A percentile compares a stretch with the other conserved stretches of the same genome.
These are phyloP conservation scores for Tricholoma terreum DNA, from an alignment of 768 basidiomycete genomes.

Conservation along the genomic window DNA sequence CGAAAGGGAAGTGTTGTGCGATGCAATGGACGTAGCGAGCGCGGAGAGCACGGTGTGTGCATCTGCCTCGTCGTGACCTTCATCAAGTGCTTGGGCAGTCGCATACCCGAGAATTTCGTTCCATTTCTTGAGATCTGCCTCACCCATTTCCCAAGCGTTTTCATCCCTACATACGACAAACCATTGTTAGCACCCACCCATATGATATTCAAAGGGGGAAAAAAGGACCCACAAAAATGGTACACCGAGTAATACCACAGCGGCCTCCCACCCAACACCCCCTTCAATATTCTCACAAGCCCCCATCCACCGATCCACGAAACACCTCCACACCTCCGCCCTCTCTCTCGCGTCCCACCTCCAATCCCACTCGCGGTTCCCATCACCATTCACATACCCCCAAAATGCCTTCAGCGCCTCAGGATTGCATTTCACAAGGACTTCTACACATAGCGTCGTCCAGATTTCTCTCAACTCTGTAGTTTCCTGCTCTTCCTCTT, in stretches of 20 bases:
- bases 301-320: slow-evolving; percentile 54
- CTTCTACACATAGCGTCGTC: slow-evolving; percentile 59
- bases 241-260: slow-evolving; percentile 49
- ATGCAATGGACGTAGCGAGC: slow-evolving; percentile 44
- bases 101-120: slow-evolving; percentile 51
- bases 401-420: slow-evolving; percentile 55
- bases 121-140: slow-evolving; percentile 59
- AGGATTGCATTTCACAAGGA: slow-evolving; percentile 44
- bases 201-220: slow-evolving; percentile 1
- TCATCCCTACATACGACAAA: slow-evolving; percentile 27
- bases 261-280: slow-evolving; percentile 48
- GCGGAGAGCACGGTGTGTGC: slow-evolving; percentile 50
- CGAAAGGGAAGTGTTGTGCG: slow-evolving; percentile 6
- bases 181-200: slow-evolving; percentile 5
- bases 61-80: slow-evolving; percentile 43
- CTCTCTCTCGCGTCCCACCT: slow-evolving; percentile 38
- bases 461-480: slow-evolving; percentile 52
- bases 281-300: slow-evolving; percentile 27
- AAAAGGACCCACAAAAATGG: slow-evolving; percentile 52
- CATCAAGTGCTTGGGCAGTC: slow-evolving; percentile 56
- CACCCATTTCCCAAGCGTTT: slow-evolving; percentile 49
- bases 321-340: slow-evolving; percentile 55
- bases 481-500: slow-evolving; percentile 16
- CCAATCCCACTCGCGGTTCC: slow-evolving; percentile 19
- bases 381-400: slow-evolving; percentile 30